phyloP scores from a whole-genome alignment of 2,329 filamentous ascomycete genomes.

The Beauveria bassiana region DNA sequence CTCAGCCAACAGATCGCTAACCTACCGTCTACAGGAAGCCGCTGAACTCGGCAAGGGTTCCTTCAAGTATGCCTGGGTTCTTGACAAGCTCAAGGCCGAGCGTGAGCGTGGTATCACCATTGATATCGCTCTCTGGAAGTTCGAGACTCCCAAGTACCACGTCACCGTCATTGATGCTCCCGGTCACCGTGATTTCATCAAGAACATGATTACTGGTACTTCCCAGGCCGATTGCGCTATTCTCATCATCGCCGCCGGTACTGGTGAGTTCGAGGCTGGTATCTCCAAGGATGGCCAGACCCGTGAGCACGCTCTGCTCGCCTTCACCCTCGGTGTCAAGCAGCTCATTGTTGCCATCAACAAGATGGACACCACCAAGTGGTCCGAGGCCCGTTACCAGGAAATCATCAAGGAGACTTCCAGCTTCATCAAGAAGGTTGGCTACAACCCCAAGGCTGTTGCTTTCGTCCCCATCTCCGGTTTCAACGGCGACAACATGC shows the following conservation, averaged over 20 bases:
- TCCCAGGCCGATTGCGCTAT: slow-evolving; percentile 99
- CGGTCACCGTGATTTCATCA: slow-evolving; percentile 99
- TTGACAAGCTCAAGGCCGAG: slow-evolving; percentile 99
- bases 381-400: slow-evolving; percentile 91
- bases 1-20: slow-evolving; percentile 13
- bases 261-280: slow-evolving; percentile 99
- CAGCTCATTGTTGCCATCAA: slow-evolving; percentile 99
- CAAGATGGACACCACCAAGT: slow-evolving; percentile 99
- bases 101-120: slow-evolving; percentile 99
- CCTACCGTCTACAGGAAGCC: slow-evolving; percentile 64
- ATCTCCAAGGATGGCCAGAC: slow-evolving; percentile 99
- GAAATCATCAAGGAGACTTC: slow-evolving; percentile 99
- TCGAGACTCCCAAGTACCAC: slow-evolving; percentile 96
- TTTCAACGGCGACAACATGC: slow-evolving; percentile 99
- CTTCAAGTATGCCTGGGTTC: slow-evolving; percentile 99
- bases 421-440: slow-evolving; percentile 99
- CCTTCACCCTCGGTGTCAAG: slow-evolving; percentile 99
- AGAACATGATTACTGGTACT: slow-evolving; percentile 99
- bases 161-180: slow-evolving; percentile 98
- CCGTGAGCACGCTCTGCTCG: slow-evolving; percentile 99
- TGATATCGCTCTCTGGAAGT: slow-evolving; percentile 99
- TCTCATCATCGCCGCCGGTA: slow-evolving; percentile 99
- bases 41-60: slow-evolving; percentile 99
- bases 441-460: slow-evolving; percentile 99
- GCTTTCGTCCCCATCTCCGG: slow-evolving; percentile 99